These are phyloP conservation scores for Tothia fuscella DNA, from an alignment of 2,329 filamentous ascomycete species.

Conservation along the genomic window DNA sequence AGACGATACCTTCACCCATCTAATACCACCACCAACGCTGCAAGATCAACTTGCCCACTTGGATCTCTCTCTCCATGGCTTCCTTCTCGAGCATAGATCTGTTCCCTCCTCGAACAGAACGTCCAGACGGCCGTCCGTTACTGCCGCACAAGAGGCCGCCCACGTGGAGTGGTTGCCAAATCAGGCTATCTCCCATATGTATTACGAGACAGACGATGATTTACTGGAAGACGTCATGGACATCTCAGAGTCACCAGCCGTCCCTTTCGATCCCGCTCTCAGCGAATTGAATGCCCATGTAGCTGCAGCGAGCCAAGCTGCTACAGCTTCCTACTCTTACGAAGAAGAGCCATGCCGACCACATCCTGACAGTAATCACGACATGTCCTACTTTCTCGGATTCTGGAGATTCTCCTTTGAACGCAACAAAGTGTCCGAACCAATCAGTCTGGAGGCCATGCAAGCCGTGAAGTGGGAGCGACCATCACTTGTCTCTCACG, in stretches of 20 bases:
- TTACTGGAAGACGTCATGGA: too few species aligned
- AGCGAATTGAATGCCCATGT: background rate
- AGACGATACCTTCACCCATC: too few species aligned
- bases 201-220: too few species aligned
- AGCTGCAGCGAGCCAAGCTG: background rate
- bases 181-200: too few species aligned
- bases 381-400: slow-evolving; percentile 1
- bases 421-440: background rate
- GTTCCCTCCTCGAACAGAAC: too few species aligned
- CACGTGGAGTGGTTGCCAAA: too few species aligned
- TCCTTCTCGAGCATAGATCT: too few species aligned
- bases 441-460: background rate
- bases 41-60: background rate
- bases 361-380: slow-evolving; percentile 6
- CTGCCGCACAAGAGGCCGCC: too few species aligned
- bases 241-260: too few species aligned
- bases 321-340: background rate
- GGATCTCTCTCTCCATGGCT: slow-evolving; percentile 6
- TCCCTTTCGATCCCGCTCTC: background rate
- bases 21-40: background rate
- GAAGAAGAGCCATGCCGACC: slow-evolving; percentile 5
- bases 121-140: too few species aligned
- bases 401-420: slow-evolving; percentile 3
- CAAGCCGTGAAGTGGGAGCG: background rate
- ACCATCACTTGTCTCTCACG: background rate